These are phyloP conservation scores for Grigorovia humatica DNA, from an alignment of 805 yeast genomes.

Conservation along the genomic window DNA sequence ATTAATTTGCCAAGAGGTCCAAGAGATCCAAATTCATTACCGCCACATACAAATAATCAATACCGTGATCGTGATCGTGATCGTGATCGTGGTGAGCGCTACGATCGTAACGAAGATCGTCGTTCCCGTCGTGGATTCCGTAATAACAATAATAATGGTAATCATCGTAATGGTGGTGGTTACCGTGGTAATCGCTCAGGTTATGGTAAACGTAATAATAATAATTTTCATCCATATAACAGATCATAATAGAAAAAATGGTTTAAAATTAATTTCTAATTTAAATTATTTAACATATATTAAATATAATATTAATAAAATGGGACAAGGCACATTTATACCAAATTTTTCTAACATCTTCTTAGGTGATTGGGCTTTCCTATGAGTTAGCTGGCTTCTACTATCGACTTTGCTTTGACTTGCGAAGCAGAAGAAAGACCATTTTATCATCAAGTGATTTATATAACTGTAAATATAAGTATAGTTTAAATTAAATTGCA, in stretches of 20 bases:
- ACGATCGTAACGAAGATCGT: slow-evolving; percentile 28
- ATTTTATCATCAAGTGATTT: too few species aligned
- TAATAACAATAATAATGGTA: slow-evolving; percentile 30
- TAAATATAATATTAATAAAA: too few species aligned
- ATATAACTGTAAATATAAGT: too few species aligned
- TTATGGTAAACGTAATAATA: slow-evolving; percentile 15
- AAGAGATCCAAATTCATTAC: slow-evolving; percentile 28
- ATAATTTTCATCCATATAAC: slow-evolving; percentile 28
- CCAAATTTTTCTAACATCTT: background rate
- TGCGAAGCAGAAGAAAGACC: too few species aligned
- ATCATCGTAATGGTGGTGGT: slow-evolving; percentile 28
- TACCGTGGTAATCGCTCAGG: slow-evolving; percentile 17
- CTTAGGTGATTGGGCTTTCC: too few species aligned
- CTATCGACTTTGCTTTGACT: too few species aligned
- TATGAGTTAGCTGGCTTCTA: too few species aligned
- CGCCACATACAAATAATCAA: slow-evolving; percentile 39
- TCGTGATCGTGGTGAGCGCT: slow-evolving; percentile 40
- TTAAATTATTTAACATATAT: background rate
- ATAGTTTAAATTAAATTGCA: too few species aligned
- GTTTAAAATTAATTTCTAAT: too few species aligned
- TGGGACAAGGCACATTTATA: background rate
- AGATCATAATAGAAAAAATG: slow-evolving; percentile 9
- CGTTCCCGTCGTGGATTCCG: slow-evolving; percentile 24
- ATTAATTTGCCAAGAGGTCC: slow-evolving; percentile 44
- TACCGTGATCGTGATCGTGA: slow-evolving; percentile 38